Base-by-base conservation (phyloP, 352 stramenopile genomes). In the Phytophthora parvispora region DNA sequence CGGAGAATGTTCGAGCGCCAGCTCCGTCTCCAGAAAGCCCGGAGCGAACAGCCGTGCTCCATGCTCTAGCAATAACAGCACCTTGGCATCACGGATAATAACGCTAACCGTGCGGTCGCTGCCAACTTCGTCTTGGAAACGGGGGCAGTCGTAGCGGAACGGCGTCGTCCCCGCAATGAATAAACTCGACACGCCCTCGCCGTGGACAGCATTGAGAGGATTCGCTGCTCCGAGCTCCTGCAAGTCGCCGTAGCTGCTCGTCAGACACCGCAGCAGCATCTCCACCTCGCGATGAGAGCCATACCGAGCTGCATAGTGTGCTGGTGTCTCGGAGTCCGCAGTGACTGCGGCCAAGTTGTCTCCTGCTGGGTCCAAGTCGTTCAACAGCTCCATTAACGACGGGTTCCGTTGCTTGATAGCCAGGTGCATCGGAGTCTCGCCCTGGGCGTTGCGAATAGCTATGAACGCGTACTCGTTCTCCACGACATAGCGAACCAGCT, bases 391-490 rank as follows among this genome's bases (percentile, higher is more conserved):
- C 29, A 76, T 61, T 8, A 78, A 27, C 16, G 36, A 29, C 6
- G 42, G 32, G 12, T 38, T 67, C 20, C 27, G 31, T 16, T 29
- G 42, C 24, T 54, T n/a, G 15, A 76, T 62, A 7, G 67, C 63
- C 22, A 56, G 49, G 16, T 80, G 72, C 43, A 80, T 38, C 3
- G 59, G 28, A 0, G 67, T 67, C 16, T 80, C 72, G 1, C 72
- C 68, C 3, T 38, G 15, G 0, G 10, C 31, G 25, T 77, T 67
- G 4, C 24, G 22, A 3, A 60, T 24, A 5, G 9, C 43, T 4
- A 77, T 40, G 13, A 31, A 43, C 1, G 60, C 34, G 20, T 80
- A 77, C 27, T 59, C 43, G n/a, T 72, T 67, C 9, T 80, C 60
- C 5, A 80, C 32, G 4, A 80, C 29, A 16, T 62, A 80, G 8